phyloP scores from a whole-genome alignment of 78 protist genomes.

The Dictyostelium brefeldianum region DNA sequence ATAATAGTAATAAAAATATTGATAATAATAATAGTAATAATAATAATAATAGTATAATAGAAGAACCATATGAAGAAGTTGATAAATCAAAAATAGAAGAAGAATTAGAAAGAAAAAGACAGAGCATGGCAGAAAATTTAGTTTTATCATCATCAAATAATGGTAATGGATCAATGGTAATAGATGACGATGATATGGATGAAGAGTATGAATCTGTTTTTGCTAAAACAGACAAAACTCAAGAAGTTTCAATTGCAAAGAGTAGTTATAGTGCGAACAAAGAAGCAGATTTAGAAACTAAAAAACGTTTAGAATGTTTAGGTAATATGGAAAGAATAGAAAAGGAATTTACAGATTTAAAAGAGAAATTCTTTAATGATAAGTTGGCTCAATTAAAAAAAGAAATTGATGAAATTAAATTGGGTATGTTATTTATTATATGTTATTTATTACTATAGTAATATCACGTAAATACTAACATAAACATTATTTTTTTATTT shows the following conservation, averaged over 20 bases:
- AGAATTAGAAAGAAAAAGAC: background rate
- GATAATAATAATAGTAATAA: background rate
- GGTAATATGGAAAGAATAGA: conserved; percentile 72
- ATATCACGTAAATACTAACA: background rate
- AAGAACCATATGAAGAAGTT: background rate
- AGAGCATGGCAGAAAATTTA: background rate
- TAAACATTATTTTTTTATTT: background rate
- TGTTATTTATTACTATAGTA: too few species aligned
- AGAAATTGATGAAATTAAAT: conserved; percentile 72
- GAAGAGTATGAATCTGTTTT: conserved; percentile 41
- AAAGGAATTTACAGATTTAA: conserved; percentile 79
- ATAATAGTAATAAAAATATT: background rate
- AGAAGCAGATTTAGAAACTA: conserved; percentile 58
- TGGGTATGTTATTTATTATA: conserved; percentile 23
- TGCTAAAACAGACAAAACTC: conserved; percentile 4
- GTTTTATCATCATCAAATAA: background rate
- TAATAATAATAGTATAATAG: background rate
- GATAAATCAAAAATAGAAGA: conserved; percentile 10
- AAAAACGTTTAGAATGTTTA: conserved; percentile 51
- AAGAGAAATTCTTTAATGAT: conserved; percentile 81
- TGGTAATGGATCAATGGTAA: too few species aligned
- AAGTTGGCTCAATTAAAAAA: conserved; percentile 54
- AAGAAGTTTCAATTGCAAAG: conserved; percentile 9
- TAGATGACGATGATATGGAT: conserved; percentile 13
- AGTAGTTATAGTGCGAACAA: conserved; percentile 57